phyloP scores from a whole-genome alignment of 306 rosid genomes.

The Cyamopsis tetragonoloba region DNA sequence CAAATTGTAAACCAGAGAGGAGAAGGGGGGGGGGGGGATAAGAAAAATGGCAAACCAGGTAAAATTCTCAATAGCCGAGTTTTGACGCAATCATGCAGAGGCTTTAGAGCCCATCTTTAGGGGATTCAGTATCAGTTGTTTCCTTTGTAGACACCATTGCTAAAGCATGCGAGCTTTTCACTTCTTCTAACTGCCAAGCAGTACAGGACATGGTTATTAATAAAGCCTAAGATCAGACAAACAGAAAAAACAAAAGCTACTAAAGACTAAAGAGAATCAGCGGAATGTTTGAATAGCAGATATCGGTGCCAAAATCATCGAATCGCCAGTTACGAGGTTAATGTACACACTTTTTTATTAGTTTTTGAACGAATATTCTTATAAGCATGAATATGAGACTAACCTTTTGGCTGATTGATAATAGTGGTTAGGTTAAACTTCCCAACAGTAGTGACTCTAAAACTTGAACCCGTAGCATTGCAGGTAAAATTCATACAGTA shows the following conservation, averaged over 20 bases:
- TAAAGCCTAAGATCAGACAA: slow-evolving; percentile 2
- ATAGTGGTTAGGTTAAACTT: neutral
- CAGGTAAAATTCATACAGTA: neutral
- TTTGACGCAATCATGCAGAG: neutral
- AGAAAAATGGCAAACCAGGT: slow-evolving; percentile 15
- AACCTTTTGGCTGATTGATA: neutral
- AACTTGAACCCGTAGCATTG: neutral
- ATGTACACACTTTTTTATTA: neutral
- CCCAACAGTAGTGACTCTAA: neutral
- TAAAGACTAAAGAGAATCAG: slow-evolving; percentile 8
- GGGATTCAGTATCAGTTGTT: slow-evolving; percentile 44
- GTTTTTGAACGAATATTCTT: neutral
- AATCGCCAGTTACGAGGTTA: neutral
- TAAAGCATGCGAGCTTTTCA: slow-evolving; percentile 40
- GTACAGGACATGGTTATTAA: neutral
- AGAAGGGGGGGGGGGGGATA: neutral
- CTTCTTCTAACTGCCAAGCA: slow-evolving; percentile 63
- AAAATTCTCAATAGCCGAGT: slow-evolving; percentile 7
- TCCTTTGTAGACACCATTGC: slow-evolving; percentile 48
- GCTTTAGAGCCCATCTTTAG: slow-evolving; percentile 43
- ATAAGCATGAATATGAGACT: neutral
- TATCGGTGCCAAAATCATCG: neutral
- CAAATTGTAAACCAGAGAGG: neutral
- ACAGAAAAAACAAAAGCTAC: slow-evolving; percentile 4
- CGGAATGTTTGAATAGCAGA: neutral